Evolutionary conservation across 2,329 filamentous ascomycete genomes (phyloP).

Genomic region (Blumeria graminis): DNA sequence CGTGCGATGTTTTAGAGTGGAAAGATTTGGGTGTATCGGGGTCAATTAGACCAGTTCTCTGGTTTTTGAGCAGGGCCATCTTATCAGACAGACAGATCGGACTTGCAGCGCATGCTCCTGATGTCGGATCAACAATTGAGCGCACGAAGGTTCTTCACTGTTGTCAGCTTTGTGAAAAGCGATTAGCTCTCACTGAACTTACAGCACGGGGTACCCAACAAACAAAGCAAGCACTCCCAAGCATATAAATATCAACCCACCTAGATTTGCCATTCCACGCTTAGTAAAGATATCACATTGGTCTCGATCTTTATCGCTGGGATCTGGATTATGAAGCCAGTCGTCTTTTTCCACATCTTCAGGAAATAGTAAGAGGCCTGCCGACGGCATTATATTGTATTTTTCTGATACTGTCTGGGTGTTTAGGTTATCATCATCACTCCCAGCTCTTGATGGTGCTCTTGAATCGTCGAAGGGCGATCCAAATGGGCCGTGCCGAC

Average conservation of each 20-base stretch:
- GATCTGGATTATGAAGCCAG: slow-evolving; percentile 45
- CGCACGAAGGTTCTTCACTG: slow-evolving; percentile 29
- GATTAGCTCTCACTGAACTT: slow-evolving; percentile 16
- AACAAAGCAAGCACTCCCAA: slow-evolving; percentile 39
- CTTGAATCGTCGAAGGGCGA: slow-evolving; percentile 17
- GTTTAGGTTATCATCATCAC: slow-evolving; percentile 40
- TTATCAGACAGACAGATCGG: slow-evolving; percentile 17
- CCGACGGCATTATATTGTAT: slow-evolving; percentile 45
- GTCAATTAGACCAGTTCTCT: slow-evolving; percentile 37
- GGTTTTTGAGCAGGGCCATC: slow-evolving; percentile 29
- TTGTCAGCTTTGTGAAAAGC: slow-evolving; percentile 8
- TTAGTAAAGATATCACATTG: slow-evolving; percentile 41
- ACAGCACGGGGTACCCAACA: slow-evolving; percentile 47
- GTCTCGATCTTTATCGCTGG: slow-evolving; percentile 32
- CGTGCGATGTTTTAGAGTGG: slow-evolving; percentile 27
- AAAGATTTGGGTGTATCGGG: slow-evolving; percentile 38
- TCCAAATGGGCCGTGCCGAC: slow-evolving; percentile 16
- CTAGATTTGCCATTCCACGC: slow-evolving; percentile 38
- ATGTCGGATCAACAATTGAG: slow-evolving; percentile 13
- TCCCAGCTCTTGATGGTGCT: slow-evolving; percentile 20
- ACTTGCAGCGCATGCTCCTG: slow-evolving; percentile 16
- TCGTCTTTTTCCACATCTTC: slow-evolving; percentile 55
- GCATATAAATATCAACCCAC: slow-evolving; percentile 33
- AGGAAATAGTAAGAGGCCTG: slow-evolving; percentile 40
- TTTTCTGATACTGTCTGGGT: slow-evolving; percentile 52